These are phyloP conservation scores for Vaccinium corymbosum DNA, from an alignment of 148 eudicot genomes.

Conservation along the genomic window DNA sequence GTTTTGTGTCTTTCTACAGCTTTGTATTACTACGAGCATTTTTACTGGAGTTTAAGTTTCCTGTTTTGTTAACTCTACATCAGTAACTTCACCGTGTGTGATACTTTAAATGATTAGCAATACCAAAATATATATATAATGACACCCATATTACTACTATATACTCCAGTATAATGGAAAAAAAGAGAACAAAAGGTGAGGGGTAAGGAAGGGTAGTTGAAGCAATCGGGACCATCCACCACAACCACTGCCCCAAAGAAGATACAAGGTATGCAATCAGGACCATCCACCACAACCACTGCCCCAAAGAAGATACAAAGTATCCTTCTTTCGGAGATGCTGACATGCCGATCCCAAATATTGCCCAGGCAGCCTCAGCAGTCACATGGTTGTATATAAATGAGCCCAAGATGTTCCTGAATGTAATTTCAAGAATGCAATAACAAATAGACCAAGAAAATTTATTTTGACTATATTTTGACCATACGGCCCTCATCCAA, in stretches of 20 bases:
- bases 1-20: neutral
- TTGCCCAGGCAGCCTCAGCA: neutral
- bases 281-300: slow-evolving; percentile 1
- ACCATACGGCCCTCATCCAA: neutral
- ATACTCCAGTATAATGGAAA: neutral
- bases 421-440: neutral
- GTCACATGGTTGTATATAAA: neutral
- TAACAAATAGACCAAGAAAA: neutral
- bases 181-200: neutral
- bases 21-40: neutral
- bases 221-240: neutral
- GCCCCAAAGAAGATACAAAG: neutral
- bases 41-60: neutral
- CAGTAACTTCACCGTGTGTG: neutral
- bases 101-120: neutral
- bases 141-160: neutral
- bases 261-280: neutral
- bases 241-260: neutral
- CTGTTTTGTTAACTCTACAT: neutral
- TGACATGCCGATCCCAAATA: neutral
- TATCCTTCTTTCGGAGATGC: neutral
- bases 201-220: neutral
- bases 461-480: neutral
- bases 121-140: neutral
- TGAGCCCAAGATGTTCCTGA: neutral